Conservation (phyloP, 2,329 filamentous ascomycete species). For the Colletotrichum higginsianum region DNA sequence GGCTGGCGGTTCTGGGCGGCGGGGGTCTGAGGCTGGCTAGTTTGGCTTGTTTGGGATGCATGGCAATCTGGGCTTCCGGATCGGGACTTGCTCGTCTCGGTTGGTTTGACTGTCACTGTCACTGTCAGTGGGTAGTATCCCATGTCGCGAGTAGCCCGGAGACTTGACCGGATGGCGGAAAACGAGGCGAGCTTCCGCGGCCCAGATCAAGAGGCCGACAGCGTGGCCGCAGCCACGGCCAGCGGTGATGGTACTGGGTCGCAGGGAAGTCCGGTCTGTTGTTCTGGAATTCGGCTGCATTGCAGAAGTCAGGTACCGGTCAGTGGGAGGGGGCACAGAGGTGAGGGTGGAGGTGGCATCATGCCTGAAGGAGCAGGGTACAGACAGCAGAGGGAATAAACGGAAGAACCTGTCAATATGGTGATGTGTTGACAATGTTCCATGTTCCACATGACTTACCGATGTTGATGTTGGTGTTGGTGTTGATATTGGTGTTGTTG, state of each 20-base stretch:
- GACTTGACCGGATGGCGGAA: background rate
- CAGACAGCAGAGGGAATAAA: background rate
- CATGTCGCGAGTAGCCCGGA: background rate
- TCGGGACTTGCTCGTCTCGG: slow-evolving; percentile 20
- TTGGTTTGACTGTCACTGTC: background rate
- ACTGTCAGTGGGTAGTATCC: background rate
- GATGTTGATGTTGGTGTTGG: too few species aligned
- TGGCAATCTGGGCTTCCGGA: slow-evolving; percentile 24
- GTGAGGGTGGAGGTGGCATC: too few species aligned
- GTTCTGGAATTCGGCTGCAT: background rate
- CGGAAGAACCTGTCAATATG: too few species aligned
- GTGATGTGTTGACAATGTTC: too few species aligned
- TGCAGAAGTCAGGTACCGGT: slow-evolving; percentile 36
- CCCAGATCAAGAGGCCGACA: background rate
- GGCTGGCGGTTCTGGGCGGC: slow-evolving; percentile 29
- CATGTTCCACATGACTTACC: too few species aligned
- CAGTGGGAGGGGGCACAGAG: slow-evolving; percentile 4
- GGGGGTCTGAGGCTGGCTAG: slow-evolving; percentile 10
- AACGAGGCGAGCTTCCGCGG: background rate
- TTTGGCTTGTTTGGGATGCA: slow-evolving; percentile 30
- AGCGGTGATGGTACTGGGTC: slow-evolving; percentile 2
- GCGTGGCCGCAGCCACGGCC: background rate
- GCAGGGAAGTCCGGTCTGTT: slow-evolving; percentile 8
- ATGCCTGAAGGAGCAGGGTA: slow-evolving; percentile 1
- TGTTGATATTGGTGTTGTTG: background rate